A percentile compares a stretch with the other conserved stretches of the same genome.
These are phyloP conservation scores for Cutaneotrichosporon daszewskae DNA, from an alignment of 1,284 basidiomycete genomes.

Conservation along the genomic window DNA sequence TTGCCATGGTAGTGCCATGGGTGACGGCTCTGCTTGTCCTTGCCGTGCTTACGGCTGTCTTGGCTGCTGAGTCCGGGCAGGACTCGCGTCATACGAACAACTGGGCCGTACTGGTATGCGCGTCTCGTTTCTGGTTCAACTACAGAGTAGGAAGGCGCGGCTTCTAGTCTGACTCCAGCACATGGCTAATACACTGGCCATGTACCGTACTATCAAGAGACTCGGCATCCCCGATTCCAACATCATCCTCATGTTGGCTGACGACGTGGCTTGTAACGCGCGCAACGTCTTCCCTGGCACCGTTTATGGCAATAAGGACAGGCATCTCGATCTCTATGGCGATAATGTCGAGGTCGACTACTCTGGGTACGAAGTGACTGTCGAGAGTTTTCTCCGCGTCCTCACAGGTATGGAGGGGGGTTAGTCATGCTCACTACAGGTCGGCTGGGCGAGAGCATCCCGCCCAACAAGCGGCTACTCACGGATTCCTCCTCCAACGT, in stretches of 20 bases:
- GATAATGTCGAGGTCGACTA: conserved; percentile 98
- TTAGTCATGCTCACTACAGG: conserved; percentile 54
- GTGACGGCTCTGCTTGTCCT: too few species aligned
- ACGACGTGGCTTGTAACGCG: conserved; percentile 90
- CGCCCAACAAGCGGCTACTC: conserved; percentile 83
- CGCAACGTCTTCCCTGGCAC: conserved; percentile 88
- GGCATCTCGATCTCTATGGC: conserved; percentile 83
- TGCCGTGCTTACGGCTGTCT: too few species aligned
- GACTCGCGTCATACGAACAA: conserved; percentile 74
- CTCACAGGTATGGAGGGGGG: conserved; percentile 64
- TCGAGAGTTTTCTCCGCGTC: conserved; percentile 88
- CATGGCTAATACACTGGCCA: conserved; percentile 95
- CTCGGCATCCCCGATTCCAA: conserved; percentile 97
- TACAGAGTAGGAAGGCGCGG: conserved; percentile 68
- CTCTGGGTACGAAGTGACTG: conserved; percentile 93
- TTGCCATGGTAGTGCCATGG: too few species aligned
- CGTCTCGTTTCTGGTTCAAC: conserved; percentile 97
- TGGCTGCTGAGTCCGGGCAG: too few species aligned
- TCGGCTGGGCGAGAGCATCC: conserved; percentile 62
- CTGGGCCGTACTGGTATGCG: conserved; percentile 94
- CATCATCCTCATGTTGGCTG: conserved; percentile 97
- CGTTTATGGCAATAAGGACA: conserved; percentile 76
- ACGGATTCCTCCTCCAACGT: conserved; percentile 90
- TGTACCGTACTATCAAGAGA: conserved; percentile 98
- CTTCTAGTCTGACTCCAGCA: conserved; percentile 57